phyloP scores from a whole-genome alignment of 2,329 filamentous ascomycete species.

The Phaeosphaeria sp. region DNA sequence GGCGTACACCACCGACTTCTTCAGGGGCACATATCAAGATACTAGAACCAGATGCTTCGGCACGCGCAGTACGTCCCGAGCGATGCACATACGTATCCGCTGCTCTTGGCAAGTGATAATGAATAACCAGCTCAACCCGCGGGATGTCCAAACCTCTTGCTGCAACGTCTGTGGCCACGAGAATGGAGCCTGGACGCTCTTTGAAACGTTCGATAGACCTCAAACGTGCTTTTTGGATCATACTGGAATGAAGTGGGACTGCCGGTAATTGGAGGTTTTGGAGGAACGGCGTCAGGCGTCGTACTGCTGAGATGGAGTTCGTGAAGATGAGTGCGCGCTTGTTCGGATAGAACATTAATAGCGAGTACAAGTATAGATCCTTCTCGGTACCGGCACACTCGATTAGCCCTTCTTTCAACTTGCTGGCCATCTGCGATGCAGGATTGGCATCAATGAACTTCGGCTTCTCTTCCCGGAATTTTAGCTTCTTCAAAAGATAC shows the following conservation, averaged over 20 bases:
- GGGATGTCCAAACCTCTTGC: constrained; percentile 93
- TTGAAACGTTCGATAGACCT: constrained; percentile 90
- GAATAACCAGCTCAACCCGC: constrained; percentile 84
- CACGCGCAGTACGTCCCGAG: constrained; percentile 91
- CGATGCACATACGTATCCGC: constrained; percentile 96
- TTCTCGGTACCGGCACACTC: constrained; percentile 95
- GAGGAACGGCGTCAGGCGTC: constrained; percentile 82
- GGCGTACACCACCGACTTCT: constrained; percentile 82
- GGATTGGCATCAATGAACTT: constrained; percentile 95
- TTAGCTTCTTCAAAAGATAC: constrained; percentile 87
- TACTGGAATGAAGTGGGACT: constrained; percentile 85
- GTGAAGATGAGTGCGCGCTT: constrained; percentile 88
- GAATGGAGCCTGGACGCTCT: constrained; percentile 67
- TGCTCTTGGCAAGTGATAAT: constrained; percentile 92
- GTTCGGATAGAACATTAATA: constrained; percentile 81
- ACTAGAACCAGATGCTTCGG: constrained; percentile 76
- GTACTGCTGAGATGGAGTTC: constrained; percentile 92
- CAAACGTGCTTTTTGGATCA: constrained; percentile 95
- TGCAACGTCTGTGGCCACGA: constrained; percentile 92
- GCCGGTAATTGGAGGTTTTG: constrained; percentile 80
- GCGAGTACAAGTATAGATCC: constrained; percentile 91
- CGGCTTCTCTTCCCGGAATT: constrained; percentile 82
- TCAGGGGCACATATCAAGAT: constrained; percentile 90
- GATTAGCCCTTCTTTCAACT: constrained; percentile 85
- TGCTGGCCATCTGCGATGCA: constrained; percentile 82